These are phyloP conservation scores for Tothia fuscella DNA, from an alignment of 2,329 filamentous ascomycete species.

Conservation along the genomic window DNA sequence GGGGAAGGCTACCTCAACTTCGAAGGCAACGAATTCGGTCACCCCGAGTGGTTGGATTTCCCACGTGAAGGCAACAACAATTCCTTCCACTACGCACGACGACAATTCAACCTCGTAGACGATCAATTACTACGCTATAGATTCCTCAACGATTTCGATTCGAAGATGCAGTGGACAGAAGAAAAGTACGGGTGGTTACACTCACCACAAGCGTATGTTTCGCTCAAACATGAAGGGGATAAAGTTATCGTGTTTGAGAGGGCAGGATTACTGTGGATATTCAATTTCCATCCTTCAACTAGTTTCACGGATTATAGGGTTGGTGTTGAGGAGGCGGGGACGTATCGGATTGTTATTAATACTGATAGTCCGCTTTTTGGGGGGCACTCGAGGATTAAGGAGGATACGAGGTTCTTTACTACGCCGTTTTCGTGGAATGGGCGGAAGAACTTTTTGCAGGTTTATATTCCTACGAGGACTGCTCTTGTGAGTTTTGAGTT, in stretches of 20 bases:
- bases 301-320: slow-evolving; percentile 91
- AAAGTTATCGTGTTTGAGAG: slow-evolving; percentile 96
- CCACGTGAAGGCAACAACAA: slow-evolving; percentile 86
- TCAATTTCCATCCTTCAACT: slow-evolving; percentile 82
- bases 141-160: slow-evolving; percentile 89
- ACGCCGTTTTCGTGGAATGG: slow-evolving; percentile 84
- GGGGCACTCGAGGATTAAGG: slow-evolving; percentile 65
- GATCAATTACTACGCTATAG: slow-evolving; percentile 76
- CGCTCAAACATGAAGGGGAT: slow-evolving; percentile 83
- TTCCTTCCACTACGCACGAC: slow-evolving; percentile 86
- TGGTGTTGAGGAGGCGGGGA: slow-evolving; percentile 72
- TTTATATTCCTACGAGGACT: slow-evolving; percentile 77
- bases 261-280: slow-evolving; percentile 79
- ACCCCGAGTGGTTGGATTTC: slow-evolving; percentile 98
- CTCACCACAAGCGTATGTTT: slow-evolving; percentile 76
- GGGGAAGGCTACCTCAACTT: slow-evolving; percentile 98
- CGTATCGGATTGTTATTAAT: slow-evolving; percentile 77
- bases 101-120: slow-evolving; percentile 86
- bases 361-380: slow-evolving; percentile 68
- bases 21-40: slow-evolving; percentile 96
- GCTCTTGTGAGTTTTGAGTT: slow-evolving; percentile 58
- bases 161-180: slow-evolving; percentile 79
- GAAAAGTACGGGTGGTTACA: slow-evolving; percentile 86
- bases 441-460: slow-evolving; percentile 78
- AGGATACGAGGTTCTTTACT: slow-evolving; percentile 81